A percentile compares a stretch with the other conserved stretches of the same genome.
phyloP scores from a whole-genome alignment of 176 grass and related monocot genomes.

The Secale cereale region DNA sequence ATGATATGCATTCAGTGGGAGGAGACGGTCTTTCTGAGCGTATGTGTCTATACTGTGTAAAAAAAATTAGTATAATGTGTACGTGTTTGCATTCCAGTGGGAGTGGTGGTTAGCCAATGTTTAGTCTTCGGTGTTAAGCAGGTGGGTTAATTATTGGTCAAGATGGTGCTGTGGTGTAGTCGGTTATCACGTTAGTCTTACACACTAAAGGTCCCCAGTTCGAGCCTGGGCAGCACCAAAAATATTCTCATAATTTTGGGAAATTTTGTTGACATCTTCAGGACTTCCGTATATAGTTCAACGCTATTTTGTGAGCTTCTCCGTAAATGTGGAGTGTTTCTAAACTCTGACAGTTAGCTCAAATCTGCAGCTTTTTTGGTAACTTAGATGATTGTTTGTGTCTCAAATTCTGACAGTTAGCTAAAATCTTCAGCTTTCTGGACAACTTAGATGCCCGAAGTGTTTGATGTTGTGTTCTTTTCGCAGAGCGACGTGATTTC shows the following conservation, averaged over 20 bases:
- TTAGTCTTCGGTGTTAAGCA: not conserved
- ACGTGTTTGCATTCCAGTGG: too few relatives aligned
- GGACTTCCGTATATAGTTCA: too few relatives aligned
- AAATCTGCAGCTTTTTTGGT: not conserved
- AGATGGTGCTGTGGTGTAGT: slow-evolving; percentile 37
- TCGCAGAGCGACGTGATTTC: not conserved
- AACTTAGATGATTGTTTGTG: not conserved
- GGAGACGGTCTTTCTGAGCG: too few relatives aligned
- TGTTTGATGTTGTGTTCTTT: not conserved
- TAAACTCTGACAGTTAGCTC: too few relatives aligned
- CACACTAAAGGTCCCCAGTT: slow-evolving; percentile 41
- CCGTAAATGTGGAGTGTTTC: too few relatives aligned
- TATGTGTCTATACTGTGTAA: too few relatives aligned
- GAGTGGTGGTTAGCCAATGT: too few relatives aligned
- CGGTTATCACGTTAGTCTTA: slow-evolving; percentile 41
- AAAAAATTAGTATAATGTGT: too few relatives aligned
- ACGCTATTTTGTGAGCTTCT: too few relatives aligned
- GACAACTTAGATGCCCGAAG: not conserved
- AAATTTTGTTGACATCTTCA: not conserved
- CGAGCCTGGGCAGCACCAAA: slow-evolving; percentile 36
- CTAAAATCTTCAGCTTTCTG: not conserved
- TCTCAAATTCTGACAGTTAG: not conserved
- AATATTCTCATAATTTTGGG: not conserved
- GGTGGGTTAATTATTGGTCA: not conserved
- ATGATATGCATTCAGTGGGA: too few relatives aligned